phyloP scores from a whole-genome alignment of 2,329 filamentous ascomycete genomes.

The Rhynchosporium agropyri region DNA sequence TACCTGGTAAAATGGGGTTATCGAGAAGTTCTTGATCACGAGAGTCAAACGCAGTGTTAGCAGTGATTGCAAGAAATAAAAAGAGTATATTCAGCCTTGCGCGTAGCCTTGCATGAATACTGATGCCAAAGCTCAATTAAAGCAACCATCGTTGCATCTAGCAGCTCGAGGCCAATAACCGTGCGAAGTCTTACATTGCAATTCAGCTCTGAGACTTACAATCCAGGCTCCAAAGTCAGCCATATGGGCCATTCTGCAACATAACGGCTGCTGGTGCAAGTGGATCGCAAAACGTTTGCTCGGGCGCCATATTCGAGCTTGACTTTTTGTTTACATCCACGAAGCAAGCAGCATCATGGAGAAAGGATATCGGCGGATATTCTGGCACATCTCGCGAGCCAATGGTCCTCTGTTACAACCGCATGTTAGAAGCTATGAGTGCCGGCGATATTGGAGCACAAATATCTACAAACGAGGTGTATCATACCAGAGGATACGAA shows the following conservation, averaged over 20 bases:
- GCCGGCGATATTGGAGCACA: slow-evolving; percentile 5
- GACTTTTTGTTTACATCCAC: not conserved
- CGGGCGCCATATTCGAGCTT: not conserved
- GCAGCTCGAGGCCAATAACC: not conserved
- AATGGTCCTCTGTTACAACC: slow-evolving; percentile 1
- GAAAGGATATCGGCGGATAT: not conserved
- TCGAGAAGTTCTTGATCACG: no score
- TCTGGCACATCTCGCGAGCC: not conserved
- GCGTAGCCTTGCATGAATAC: slow-evolving; percentile 22
- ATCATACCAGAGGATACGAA: slow-evolving; percentile 15
- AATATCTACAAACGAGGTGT: slow-evolving; percentile 13
- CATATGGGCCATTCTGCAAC: not conserved
- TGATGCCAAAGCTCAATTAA: not conserved
- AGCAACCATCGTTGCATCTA: not conserved
- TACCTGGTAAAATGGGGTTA: no score
- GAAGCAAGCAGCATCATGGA: slow-evolving; percentile 3
- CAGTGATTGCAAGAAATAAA: no score
- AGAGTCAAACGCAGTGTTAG: no score
- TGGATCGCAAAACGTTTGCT: not conserved
- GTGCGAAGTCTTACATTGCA: not conserved
- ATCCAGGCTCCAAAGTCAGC: not conserved
- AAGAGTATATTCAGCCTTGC: slow-evolving; percentile 13
- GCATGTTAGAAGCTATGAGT: not conserved
- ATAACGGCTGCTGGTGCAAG: not conserved
- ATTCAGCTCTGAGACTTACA: not conserved